A percentile compares a stretch with the other conserved stretches of the same genome.
These are phyloP conservation scores for Xylariales sp. DNA, from an alignment of 2,329 filamentous ascomycete species.

Conservation along the genomic window DNA sequence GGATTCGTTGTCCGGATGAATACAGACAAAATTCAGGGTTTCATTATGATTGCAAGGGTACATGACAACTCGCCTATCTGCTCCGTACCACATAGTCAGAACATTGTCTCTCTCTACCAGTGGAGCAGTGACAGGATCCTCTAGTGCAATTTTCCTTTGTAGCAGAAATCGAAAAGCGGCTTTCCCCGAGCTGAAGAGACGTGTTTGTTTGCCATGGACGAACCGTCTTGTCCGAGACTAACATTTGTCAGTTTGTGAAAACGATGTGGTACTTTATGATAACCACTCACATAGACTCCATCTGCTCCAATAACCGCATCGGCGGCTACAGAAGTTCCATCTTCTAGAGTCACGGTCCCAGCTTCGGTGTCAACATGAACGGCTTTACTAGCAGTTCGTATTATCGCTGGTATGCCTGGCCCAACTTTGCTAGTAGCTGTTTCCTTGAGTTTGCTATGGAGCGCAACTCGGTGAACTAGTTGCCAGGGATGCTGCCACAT, in stretches of 20 bases:
- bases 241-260: background rate
- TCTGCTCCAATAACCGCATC: constrained; percentile 44
- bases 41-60: constrained; percentile 60
- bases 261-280: background rate
- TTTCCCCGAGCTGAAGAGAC: constrained; percentile 61
- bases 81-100: constrained; percentile 55
- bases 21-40: constrained; percentile 61
- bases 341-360: constrained; percentile 31
- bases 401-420: constrained; percentile 50
- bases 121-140: constrained; percentile 51
- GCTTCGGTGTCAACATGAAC: constrained; percentile 34
- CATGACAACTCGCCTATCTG: constrained; percentile 58
- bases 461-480: constrained; percentile 63
- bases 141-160: constrained; percentile 49
- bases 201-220: constrained; percentile 52
- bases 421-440: constrained; percentile 54
- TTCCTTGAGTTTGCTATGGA: constrained; percentile 64
- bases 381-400: constrained; percentile 48
- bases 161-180: constrained; percentile 69
- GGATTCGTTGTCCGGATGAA: constrained; percentile 61
- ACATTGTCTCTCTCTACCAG: constrained; percentile 48
- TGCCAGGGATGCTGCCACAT: constrained; percentile 65
- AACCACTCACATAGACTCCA: constrained; percentile 40
- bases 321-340: constrained; percentile 29
- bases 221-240: constrained; percentile 54